A percentile compares a stretch with the other conserved stretches of the same genome.
Conservation (phyloP, 805 yeast species). For the Zygosaccharomyces rouxii region DNA sequence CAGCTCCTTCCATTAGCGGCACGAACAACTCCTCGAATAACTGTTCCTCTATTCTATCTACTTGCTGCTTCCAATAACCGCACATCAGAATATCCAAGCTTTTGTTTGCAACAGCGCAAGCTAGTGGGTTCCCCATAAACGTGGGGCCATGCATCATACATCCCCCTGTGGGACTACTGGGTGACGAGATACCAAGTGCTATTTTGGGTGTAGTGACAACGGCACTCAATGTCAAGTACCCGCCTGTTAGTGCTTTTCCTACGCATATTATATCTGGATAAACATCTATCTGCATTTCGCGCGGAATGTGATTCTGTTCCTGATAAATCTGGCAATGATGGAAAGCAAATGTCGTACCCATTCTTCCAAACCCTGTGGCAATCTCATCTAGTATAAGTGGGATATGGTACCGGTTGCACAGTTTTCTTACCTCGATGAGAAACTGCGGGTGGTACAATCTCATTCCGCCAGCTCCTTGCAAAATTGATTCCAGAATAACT, state of each 20-base stretch:
- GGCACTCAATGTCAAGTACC: constrained; percentile 26
- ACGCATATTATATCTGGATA: constrained; percentile 28
- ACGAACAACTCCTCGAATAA: constrained; percentile 17
- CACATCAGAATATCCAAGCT: constrained; percentile 23
- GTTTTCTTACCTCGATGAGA: constrained; percentile 31
- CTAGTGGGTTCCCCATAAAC: constrained; percentile 30
- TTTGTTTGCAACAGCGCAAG: constrained; percentile 26
- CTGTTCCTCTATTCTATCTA: constrained; percentile 18
- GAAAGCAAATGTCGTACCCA: constrained; percentile 38
- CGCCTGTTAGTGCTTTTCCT: constrained; percentile 31
- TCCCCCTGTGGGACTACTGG: constrained; percentile 20
- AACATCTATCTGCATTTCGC: constrained; percentile 15
- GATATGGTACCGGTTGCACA: constrained; percentile 33
- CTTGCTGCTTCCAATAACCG: constrained; percentile 24
- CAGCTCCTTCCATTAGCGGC: constrained; percentile 7
- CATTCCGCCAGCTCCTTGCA: constrained; percentile 41
- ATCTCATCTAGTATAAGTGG: constrained; percentile 38
- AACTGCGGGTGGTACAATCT: constrained; percentile 35
- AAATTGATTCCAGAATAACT: constrained; percentile 36
- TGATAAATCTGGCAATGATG: constrained; percentile 30
- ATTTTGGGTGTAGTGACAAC: constrained; percentile 21
- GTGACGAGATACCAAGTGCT: constrained; percentile 18
- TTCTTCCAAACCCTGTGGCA: constrained; percentile 37
- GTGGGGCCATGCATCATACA: constrained; percentile 33
- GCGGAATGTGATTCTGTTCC: constrained; percentile 8